phyloP scores from a whole-genome alignment of 345 rosid genomes.

The Odontarrhena argentea region DNA sequence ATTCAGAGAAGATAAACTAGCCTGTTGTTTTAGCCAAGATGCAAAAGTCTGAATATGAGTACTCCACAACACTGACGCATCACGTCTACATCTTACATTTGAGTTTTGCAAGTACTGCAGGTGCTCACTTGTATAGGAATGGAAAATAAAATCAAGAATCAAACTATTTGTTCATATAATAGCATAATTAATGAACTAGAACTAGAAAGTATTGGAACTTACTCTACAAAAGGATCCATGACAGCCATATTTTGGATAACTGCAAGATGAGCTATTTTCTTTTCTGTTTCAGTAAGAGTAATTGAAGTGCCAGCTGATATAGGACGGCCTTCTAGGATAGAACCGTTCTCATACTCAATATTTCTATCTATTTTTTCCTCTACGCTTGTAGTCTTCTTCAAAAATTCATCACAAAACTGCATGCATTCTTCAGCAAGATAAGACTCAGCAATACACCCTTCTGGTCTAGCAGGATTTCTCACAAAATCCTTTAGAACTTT shows the following conservation, averaged over 20 bases:
- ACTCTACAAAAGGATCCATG: slow-evolving; percentile 3
- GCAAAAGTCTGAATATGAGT: slow-evolving; percentile 10
- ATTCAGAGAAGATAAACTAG: neutral
- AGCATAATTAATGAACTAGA: too few species aligned
- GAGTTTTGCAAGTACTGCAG: neutral
- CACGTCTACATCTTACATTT: neutral
- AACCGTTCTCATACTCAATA: neutral
- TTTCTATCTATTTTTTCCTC: neutral
- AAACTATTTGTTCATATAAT: too few species aligned
- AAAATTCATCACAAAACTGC: neutral
- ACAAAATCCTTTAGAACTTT: slow-evolving; percentile 1
- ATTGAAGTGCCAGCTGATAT: neutral
- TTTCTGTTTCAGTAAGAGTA: neutral
- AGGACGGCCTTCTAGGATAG: neutral
- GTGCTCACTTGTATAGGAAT: neutral
- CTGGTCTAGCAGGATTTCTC: neutral
- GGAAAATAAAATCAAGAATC: neutral
- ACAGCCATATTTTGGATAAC: slow-evolving; percentile 10
- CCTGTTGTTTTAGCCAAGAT: neutral
- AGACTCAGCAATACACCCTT: neutral
- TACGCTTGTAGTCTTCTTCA: neutral
- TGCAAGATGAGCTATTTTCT: neutral
- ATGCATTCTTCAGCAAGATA: neutral
- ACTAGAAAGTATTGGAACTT: neutral
- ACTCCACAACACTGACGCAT: neutral